Percentiles rank a stretch among this genome's conserved stretches.
Evolutionary conservation across 129 eudicot species (phyloP).

Genomic region (Solidago caesia): DNA sequence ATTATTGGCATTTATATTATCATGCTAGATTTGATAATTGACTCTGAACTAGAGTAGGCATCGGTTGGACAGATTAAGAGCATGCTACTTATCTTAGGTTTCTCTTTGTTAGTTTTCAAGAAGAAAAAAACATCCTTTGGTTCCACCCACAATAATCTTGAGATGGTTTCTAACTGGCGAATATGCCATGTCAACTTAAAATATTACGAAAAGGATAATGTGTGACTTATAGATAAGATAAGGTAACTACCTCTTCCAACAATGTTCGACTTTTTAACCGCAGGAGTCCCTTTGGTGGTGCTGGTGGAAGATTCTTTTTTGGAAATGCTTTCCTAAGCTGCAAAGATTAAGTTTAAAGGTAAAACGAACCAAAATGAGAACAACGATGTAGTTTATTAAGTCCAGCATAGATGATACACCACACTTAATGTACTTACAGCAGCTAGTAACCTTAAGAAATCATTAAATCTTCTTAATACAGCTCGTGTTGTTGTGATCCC

Average conservation of each 20-base stretch:
- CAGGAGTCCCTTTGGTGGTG: slow-evolving; percentile 95
- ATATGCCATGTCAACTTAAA: not conserved
- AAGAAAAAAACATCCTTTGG: too few relatives aligned
- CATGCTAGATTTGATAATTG: too few relatives aligned
- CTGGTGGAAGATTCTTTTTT: slow-evolving; percentile 69
- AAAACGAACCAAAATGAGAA: slow-evolving; percentile 8
- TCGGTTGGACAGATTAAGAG: too few relatives aligned
- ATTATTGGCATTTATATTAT: too few relatives aligned
- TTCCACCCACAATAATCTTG: not conserved
- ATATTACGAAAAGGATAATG: not conserved
- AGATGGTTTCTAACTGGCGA: not conserved
- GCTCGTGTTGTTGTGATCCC: slow-evolving; percentile 84
- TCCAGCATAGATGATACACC: not conserved
- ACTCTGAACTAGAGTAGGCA: too few relatives aligned
- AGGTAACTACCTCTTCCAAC: slow-evolving; percentile 76
- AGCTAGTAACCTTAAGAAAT: slow-evolving; percentile 79
- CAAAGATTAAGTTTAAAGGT: slow-evolving; percentile 16
- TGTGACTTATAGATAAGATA: slow-evolving; percentile 12
- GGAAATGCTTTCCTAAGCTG: slow-evolving; percentile 83
- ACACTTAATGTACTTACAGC: slow-evolving; percentile 64
- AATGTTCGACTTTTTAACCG: slow-evolving; percentile 64
- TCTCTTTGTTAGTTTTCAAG: too few relatives aligned
- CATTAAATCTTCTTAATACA: slow-evolving; percentile 93
- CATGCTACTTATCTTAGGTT: too few relatives aligned
- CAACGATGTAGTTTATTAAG: not conserved